phyloP scores from a whole-genome alignment of 1,284 basidiomycete genomes.

The Schizophyllum commune region DNA sequence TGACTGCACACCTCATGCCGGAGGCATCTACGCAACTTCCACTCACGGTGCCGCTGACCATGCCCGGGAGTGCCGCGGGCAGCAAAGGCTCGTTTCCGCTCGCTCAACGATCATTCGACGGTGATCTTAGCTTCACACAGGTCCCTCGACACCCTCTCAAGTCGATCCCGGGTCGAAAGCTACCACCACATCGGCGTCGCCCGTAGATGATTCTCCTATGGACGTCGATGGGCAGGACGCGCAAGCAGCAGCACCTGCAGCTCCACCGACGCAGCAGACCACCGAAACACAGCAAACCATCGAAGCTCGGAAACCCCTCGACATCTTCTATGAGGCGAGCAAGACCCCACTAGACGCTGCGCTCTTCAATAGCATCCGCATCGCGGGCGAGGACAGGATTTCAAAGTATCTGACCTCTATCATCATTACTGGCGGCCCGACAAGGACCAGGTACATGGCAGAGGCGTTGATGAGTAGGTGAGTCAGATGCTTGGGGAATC shows the following conservation, averaged over 20 bases:
- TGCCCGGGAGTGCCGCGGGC: neutral
- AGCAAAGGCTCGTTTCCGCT: neutral
- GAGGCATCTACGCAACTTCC: neutral
- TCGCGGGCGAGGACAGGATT: conserved; percentile 84
- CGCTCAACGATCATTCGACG: no score
- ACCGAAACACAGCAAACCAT: conserved; percentile 3
- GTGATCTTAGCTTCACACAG: no score
- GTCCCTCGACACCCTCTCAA: no score
- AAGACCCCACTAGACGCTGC: conserved; percentile 93
- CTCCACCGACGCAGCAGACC: neutral
- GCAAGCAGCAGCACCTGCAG: conserved; percentile 8
- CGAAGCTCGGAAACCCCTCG: conserved; percentile 35
- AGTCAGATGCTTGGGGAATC: no score
- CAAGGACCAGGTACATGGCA: conserved; percentile 66
- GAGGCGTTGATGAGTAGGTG: conserved; percentile 77
- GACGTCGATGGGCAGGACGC: neutral
- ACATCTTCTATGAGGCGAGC: conserved; percentile 79
- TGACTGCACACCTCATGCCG: conserved; percentile 74
- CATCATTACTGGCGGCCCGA: conserved; percentile 81
- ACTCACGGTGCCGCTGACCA: conserved; percentile 1
- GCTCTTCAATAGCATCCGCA: conserved; percentile 85
- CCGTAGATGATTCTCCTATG: neutral
- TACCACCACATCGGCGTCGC: neutral
- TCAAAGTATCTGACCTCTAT: conserved; percentile 87
- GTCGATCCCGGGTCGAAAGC: neutral